Evolutionary conservation across 345 rosid species (phyloP).

Genomic region (Citrus trifoliata): DNA sequence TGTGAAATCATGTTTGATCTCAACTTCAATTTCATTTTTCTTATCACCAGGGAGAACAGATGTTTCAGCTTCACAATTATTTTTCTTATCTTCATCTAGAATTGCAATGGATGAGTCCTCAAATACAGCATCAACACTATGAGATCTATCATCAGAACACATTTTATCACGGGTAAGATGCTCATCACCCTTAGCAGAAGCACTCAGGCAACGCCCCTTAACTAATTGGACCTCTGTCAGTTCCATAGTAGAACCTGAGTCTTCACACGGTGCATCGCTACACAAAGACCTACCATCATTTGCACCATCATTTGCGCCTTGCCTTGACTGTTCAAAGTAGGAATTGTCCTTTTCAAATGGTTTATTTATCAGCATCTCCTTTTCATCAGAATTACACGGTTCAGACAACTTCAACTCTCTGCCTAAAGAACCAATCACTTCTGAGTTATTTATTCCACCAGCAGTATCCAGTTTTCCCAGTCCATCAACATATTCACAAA

Average conservation of each 20-base stretch:
- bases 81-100: conserved; percentile 19
- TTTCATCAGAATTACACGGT: conserved; percentile 10
- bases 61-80: conserved; percentile 7
- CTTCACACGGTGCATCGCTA: conserved; percentile 19
- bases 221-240: conserved; percentile 15
- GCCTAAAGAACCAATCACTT: conserved; percentile 21
- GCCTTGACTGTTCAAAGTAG: conserved; percentile 23
- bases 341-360: conserved; percentile 21
- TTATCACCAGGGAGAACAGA: not conserved
- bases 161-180: conserved; percentile 28
- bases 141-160: conserved; percentile 23
- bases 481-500: conserved; percentile 24
- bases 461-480: conserved; percentile 16
- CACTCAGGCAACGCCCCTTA: conserved; percentile 23
- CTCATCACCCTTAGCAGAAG: conserved; percentile 27
- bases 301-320: not conserved
- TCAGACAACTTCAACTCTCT: conserved; percentile 27
- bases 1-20: conserved; percentile 23
- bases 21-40: conserved; percentile 30
- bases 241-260: conserved; percentile 23
- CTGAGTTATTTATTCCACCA: conserved; percentile 25
- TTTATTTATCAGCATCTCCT: conserved; percentile 12
- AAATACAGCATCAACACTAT: conserved; percentile 22
- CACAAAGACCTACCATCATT: conserved; percentile 3
- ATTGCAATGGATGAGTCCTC: conserved; percentile 21